A percentile compares a stretch with the other conserved stretches of the same genome.
Conservation (phyloP, 2,329 filamentous ascomycete genomes). For the Thelonectria olida region DNA sequence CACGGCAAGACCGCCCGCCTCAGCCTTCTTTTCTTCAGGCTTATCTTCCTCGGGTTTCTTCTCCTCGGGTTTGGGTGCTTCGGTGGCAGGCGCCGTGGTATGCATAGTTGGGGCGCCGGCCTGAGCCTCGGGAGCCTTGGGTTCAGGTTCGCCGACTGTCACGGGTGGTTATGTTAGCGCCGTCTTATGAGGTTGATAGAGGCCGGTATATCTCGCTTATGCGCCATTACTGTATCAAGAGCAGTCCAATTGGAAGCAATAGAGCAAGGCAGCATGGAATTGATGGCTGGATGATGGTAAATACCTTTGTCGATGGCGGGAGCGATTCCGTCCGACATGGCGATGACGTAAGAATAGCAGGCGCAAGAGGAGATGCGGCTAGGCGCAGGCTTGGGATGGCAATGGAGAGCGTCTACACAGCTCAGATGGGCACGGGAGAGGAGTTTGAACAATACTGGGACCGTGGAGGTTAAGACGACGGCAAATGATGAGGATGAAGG, state of each 20-base stretch:
- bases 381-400: conserved; percentile 17
- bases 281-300: conserved; percentile 27
- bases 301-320: conserved; percentile 50
- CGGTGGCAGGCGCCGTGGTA: conserved; percentile 34
- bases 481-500: conserved; percentile 27
- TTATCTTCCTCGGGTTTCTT: conserved; percentile 17
- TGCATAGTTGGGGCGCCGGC: conserved; percentile 40
- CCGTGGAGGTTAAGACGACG: conserved; percentile 15
- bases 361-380: conserved; percentile 28
- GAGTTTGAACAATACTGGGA: conserved; percentile 18
- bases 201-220: not conserved
- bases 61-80: conserved; percentile 30
- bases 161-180: conserved; percentile 25
- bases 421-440: conserved; percentile 10
- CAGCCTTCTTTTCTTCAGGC: conserved; percentile 30
- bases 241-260: conserved; percentile 28
- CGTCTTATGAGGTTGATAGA: not conserved
- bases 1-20: conserved; percentile 24
- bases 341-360: conserved; percentile 44
- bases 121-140: conserved; percentile 41
- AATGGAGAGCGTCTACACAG: conserved; percentile 19
- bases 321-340: conserved; percentile 47
- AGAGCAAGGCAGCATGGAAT: conserved; percentile 15
- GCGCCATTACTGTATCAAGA: conserved; percentile 5
- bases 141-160: conserved; percentile 43